Conservation (phyloP, 495 filamentous ascomycete genomes). For the Xylaria cubensis region DNA sequence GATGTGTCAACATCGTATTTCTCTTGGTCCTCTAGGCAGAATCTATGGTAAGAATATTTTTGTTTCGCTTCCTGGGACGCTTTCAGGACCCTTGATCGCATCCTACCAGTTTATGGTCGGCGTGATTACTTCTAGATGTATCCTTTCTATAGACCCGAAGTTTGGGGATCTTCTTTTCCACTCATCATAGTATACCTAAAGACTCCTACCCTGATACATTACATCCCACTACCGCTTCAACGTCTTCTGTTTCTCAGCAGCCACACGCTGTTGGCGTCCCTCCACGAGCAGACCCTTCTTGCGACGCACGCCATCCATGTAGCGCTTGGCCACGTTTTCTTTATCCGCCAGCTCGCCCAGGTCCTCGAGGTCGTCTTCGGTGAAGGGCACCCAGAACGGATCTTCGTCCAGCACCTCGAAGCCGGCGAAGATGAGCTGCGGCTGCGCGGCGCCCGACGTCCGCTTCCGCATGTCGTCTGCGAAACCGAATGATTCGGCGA, state of each 20-base stretch:
- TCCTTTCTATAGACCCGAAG: background rate
- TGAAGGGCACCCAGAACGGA: slow-evolving; percentile 96
- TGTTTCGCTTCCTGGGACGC: background rate
- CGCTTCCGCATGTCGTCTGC: slow-evolving; percentile 93
- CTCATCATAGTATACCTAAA: background rate
- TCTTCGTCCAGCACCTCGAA: slow-evolving; percentile 91
- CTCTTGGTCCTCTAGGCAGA: background rate
- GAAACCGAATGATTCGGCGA: slow-evolving; percentile 95
- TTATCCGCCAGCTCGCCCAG: slow-evolving; percentile 89
- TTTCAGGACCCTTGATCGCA: background rate
- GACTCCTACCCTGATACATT: background rate
- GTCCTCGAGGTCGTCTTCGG: slow-evolving; percentile 96
- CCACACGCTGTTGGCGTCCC: slow-evolving; percentile 66
- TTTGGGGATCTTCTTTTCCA: background rate
- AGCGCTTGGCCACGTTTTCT: slow-evolving; percentile 94
- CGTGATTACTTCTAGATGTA: background rate
- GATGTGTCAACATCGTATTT: background rate
- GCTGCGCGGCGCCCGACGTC: slow-evolving; percentile 86
- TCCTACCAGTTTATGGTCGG: background rate
- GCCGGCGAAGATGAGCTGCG: slow-evolving; percentile 91
- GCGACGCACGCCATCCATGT: slow-evolving; percentile 86
- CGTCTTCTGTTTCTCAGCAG: slow-evolving; percentile 98
- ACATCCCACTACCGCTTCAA: slow-evolving; percentile 74
- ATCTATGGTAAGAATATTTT: background rate
- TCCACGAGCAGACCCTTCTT: slow-evolving; percentile 87